These are phyloP conservation scores for Nannochloropsis salina DNA, from an alignment of 108 stramenopile species.

Conservation along the genomic window DNA sequence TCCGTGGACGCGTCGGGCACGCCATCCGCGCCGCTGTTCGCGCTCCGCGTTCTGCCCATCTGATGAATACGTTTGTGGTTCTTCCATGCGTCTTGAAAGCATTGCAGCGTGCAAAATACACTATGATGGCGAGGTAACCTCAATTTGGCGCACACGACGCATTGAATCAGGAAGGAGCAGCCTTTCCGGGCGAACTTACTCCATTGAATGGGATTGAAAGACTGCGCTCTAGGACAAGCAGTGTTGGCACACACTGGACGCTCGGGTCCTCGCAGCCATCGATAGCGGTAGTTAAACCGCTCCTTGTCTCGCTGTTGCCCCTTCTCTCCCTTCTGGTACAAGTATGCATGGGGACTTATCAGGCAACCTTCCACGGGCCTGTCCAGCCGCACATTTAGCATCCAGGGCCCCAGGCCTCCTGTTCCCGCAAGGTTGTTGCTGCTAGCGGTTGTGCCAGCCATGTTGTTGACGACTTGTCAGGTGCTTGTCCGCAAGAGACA, in stretches of 20 bases:
- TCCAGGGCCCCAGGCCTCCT: slow-evolving; percentile 9
- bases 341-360: slow-evolving; percentile 22
- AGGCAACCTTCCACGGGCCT: slow-evolving; percentile 41
- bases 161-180: slow-evolving; percentile 32
- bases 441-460: background rate
- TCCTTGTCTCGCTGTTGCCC: slow-evolving; percentile 34
- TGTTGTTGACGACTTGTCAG: background rate
- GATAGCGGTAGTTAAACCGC: slow-evolving; percentile 26
- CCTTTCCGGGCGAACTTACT: slow-evolving; percentile 38
- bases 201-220: slow-evolving; percentile 44
- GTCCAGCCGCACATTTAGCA: slow-evolving; percentile 33
- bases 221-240: slow-evolving; percentile 34
- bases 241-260: slow-evolving; percentile 46
- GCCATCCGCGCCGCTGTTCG: slow-evolving; percentile 2
- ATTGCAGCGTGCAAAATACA: slow-evolving; percentile 38
- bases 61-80: slow-evolving; percentile 31
- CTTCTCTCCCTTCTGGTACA: slow-evolving; percentile 12
- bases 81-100: slow-evolving; percentile 45
- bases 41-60: slow-evolving; percentile 22
- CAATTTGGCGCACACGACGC: slow-evolving; percentile 42
- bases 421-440: background rate
- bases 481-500: background rate
- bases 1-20: background rate
- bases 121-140: slow-evolving; percentile 32
- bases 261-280: slow-evolving; percentile 43